Evolutionary conservation across 768 basidiomycete genomes (phyloP), one percentile per base, ranked within the genome.

Genomic region (Hirschioporus abietinus): DNA sequence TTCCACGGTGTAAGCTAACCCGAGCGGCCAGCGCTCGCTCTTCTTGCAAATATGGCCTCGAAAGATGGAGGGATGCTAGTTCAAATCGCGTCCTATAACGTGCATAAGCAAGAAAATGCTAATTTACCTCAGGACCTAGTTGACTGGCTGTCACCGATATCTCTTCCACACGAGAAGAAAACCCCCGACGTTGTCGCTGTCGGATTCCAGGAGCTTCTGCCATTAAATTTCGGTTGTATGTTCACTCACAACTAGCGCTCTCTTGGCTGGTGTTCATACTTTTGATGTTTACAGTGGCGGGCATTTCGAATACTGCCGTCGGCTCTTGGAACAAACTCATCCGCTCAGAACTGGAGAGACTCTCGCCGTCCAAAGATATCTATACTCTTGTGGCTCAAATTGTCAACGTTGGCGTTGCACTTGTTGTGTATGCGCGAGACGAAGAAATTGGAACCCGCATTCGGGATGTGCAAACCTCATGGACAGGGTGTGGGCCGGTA

Each of bases 181-280:
- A 86, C 92, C 6, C 93, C 95, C 58, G 94, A 95, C 74, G 85
- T 96, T 35, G 84, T 96, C 58, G 95, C 89, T 7, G 90, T 98
- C 64, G 94, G 93, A 1, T 95, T 97, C 70, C 96, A 99, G 75
- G 96, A 99, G 75, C 82, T 97, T 25, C 81, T 96, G 15, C 95
- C 95, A 6, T 82, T 99, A 1, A 92, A 96, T 74, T 87, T 95
- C 57, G 90, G 92, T 68, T 83, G 91, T 94, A 77, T 71, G 91
- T 87, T n/a, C n/a, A n/a, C n/a, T 35, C 66, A 63, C 34, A 23
- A 34, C 62, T 63, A 52, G 68, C 63, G 26, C 34, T 52, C 17
- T 66, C 24, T 61, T 67, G 69, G 65, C 68, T 63, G 42, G 62
- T 27, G 58, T 25, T 63, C 26, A 62, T 58, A 65, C 66, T 64